A percentile compares a stretch with the other conserved stretches of the same genome.
Conservation (phyloP, 306 rosid species). For the Styphnolobium japonicum region DNA sequence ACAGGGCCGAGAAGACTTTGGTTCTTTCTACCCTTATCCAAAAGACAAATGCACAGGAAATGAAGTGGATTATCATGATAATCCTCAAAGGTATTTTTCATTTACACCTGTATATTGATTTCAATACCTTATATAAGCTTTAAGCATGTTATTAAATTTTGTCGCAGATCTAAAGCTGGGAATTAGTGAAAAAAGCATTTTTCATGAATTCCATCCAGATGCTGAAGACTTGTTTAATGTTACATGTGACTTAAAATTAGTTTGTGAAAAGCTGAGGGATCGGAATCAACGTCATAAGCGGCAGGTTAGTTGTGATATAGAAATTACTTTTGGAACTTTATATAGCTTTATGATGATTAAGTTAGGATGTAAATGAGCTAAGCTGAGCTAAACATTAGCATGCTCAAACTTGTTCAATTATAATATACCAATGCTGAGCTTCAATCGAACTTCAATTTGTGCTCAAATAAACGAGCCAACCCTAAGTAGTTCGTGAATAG, state of each 20-base stretch:
- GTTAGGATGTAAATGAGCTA: background rate
- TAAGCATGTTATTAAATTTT: background rate
- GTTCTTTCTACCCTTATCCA: constrained; percentile 76
- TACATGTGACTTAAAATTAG: constrained; percentile 94
- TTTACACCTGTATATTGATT: constrained; percentile 9
- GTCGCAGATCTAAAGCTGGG: constrained; percentile 85
- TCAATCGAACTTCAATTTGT: background rate
- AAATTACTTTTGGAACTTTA: background rate
- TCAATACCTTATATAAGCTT: constrained; percentile 10
- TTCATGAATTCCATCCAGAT: constrained; percentile 95
- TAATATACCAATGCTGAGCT: background rate
- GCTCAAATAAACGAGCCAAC: background rate
- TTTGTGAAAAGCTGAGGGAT: constrained; percentile 88
- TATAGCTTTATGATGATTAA: background rate
- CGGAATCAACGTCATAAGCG: constrained; percentile 81
- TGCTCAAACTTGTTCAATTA: background rate
- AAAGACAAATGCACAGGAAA: constrained; percentile 90
- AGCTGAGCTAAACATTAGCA: background rate
- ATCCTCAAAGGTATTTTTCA: constrained; percentile 71
- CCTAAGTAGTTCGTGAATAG: too few relatives aligned
- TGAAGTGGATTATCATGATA: constrained; percentile 99
- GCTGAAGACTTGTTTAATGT: constrained; percentile 97
- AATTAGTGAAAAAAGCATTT: constrained; percentile 86
- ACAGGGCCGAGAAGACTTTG: constrained; percentile 70
- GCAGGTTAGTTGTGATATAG: constrained; percentile 53